Conservation (phyloP, 2,329 filamentous ascomycete genomes). For the Fusarium sp. region DNA sequence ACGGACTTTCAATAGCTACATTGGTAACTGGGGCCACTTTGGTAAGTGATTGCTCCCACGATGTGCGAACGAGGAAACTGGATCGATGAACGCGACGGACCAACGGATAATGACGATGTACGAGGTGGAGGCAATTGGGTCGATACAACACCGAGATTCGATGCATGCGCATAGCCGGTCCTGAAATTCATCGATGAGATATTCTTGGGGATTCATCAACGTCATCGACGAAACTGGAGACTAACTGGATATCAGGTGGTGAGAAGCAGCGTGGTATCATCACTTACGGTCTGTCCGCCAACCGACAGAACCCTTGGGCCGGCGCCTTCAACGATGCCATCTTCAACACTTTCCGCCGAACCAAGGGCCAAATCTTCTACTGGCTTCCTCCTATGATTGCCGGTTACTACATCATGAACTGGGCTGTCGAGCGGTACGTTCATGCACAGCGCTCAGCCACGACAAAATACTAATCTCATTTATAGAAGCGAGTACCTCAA, state of each 20-base stretch:
- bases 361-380: slow-evolving; percentile 88
- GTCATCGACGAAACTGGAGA: background rate
- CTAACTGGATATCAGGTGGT: slow-evolving; percentile 58
- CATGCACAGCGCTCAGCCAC: background rate
- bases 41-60: slow-evolving; percentile 65
- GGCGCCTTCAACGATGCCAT: slow-evolving; percentile 81
- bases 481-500: slow-evolving; percentile 82
- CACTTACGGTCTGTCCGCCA: slow-evolving; percentile 81
- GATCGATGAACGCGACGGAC: slow-evolving; percentile 37
- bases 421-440: slow-evolving; percentile 88
- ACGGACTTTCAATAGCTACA: slow-evolving; percentile 63
- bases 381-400: slow-evolving; percentile 80
- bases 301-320: slow-evolving; percentile 89
- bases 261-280: slow-evolving; percentile 72
- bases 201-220: background rate
- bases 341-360: slow-evolving; percentile 95
- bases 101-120: slow-evolving; percentile 33
- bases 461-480: slow-evolving; percentile 14
- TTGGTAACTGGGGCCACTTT: slow-evolving; percentile 79
- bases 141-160: background rate
- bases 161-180: background rate
- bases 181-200: background rate
- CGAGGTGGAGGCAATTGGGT: slow-evolving; percentile 32
- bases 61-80: slow-evolving; percentile 31
- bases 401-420: slow-evolving; percentile 86